Base-by-base conservation (phyloP, 495 filamentous ascomycete genomes). In the Penicillium ucsense region DNA sequence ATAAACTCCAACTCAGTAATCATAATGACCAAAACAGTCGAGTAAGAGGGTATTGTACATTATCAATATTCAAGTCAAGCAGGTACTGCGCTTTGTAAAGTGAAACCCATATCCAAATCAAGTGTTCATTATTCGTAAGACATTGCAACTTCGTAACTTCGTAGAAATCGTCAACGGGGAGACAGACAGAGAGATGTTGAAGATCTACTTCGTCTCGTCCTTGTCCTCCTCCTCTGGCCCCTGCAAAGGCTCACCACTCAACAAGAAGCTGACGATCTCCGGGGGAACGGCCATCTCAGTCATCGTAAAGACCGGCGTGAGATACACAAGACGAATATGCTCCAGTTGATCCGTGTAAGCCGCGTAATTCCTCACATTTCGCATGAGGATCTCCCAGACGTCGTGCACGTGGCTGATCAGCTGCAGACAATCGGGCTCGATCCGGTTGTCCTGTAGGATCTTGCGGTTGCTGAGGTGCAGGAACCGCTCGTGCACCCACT, bases 401-500 rank as follows among this genome's bases (percentile, higher is more conserved):
- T 51, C 33, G 38, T 56, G 51, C 6, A 66, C 40, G 0, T 47
- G 42, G 1, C 48, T 40, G 2, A 52, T 48, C 8, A 64, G 20
- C 3, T 50, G 35, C 7, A 47, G 9, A 5, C 55, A 55, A 7
- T 39, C 49, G n/a, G 35, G n/a, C 36, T 56, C 38, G 4, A 52
- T 2, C 8, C n/a, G 37, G 0, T 48, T 47, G 10, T 62, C 56
- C 0, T 38, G 35, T 9, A 51, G 7, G 27, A 60, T 36, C 20
- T 56, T 56, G 3, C 39, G 39, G 42, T 55, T 58, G 29, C 55
- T 53, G 8, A 49, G 37, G 27, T 30, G 35, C 4, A 60, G 36
- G 41, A 63, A 68, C 20, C 51, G 45, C 9, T 46, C 55, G 47
- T 62, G 62, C 12, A 68, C 39, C 53, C 57, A 66, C 34, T 46